Conservation (phyloP, 495 filamentous ascomycete species). For the Corynascus novoguineensis region DNA sequence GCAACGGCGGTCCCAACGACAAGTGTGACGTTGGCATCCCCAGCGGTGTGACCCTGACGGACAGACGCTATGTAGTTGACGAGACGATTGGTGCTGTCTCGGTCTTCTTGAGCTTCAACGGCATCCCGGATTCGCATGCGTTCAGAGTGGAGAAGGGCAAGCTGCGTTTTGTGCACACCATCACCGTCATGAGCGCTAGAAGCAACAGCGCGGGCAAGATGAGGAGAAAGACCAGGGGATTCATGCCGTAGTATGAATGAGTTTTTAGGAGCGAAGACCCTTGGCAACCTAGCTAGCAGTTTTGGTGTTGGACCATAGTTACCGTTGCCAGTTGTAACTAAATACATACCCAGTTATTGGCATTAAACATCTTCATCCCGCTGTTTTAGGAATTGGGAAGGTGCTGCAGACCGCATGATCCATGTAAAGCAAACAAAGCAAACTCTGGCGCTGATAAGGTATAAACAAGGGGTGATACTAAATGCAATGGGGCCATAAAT, state of each 20-base stretch:
- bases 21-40: constrained; percentile 39
- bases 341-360: too few relatives aligned
- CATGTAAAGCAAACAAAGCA: too few relatives aligned
- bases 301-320: too few relatives aligned
- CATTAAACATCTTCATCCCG: too few relatives aligned
- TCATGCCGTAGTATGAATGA: not conserved
- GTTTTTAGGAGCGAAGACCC: not conserved
- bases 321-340: too few relatives aligned
- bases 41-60: constrained; percentile 33
- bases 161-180: constrained; percentile 45
- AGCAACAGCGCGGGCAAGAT: constrained; percentile 15
- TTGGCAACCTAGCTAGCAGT: too few relatives aligned
- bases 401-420: too few relatives aligned
- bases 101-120: constrained; percentile 40
- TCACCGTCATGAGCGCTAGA: constrained; percentile 34
- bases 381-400: too few relatives aligned
- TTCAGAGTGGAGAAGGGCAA: constrained; percentile 47
- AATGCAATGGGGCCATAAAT: too few relatives aligned
- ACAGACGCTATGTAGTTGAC: constrained; percentile 49
- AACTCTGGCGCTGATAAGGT: too few relatives aligned
- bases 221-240: not conserved
- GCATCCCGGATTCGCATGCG: constrained; percentile 46
- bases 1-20: constrained; percentile 31
- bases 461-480: too few relatives aligned
- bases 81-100: constrained; percentile 45